Base-by-base conservation (phyloP, 768 basidiomycete genomes). In the Leccinum pellstonianum region DNA sequence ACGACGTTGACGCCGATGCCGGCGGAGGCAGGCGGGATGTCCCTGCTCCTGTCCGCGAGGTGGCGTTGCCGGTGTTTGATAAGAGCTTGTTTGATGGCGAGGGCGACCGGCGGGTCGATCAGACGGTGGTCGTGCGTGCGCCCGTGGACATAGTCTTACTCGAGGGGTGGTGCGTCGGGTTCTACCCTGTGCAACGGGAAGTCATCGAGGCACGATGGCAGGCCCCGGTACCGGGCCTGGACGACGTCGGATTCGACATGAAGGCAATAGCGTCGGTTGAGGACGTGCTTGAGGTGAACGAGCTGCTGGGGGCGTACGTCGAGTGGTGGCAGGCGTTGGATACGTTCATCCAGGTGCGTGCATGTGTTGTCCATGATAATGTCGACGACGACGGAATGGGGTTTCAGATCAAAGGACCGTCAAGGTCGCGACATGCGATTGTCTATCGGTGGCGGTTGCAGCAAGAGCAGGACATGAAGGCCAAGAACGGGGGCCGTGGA, bases 131-230 rank as follows among this genome's bases (percentile, higher is more conserved):
- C 2, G 77, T 93, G 6, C 35, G 76, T 62, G 69, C 78, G 68
- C 81, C 81, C 0, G 61, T 89, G 5, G 93, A 99, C 68, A 77
- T 98, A 14, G 88, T 98, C 53, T 81, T 99, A 52, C 77, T 99
- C 52, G 97, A 99, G 76, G 97, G 97, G 10, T 99, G 97, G 97
- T 94, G 88, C 73, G 85, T 91, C 23, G 95, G 96, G 0, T 98
- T 97, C 70, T 80, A 81, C 54, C 87, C 93, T 1, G 78, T 92
- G 6, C 66, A 77, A 0, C 50, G 64, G 17, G 73, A 77, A 10
- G 82, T 84, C 60, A 70, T 93, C 35, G 78, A 83, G 48, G 69
- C 68, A 41, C 76, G 80, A 31, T 93, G 88, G 83, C 71, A 76
- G n/a, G 54, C 62, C 21, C 64, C 71, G 12, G 68, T 68, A 4